Base-by-base conservation (phyloP, 345 rosid genomes). In the Raphanus sativus region DNA sequence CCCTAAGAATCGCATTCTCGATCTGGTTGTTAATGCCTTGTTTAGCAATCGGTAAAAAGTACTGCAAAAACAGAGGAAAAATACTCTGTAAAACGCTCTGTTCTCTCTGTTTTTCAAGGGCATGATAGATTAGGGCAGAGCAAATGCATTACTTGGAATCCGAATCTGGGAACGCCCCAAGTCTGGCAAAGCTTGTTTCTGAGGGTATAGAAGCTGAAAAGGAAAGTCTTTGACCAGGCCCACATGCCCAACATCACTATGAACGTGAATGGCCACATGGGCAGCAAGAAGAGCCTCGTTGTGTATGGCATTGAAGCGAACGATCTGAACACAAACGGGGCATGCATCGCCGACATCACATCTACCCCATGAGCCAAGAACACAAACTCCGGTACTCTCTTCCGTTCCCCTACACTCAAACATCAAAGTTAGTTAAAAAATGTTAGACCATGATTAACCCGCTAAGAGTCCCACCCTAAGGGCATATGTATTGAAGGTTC, bases 291-390 rank as follows among this genome's bases (percentile, higher is more conserved):
- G 1, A 86, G 38, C 77, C 77, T 77, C 1, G 77, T 67, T 2
- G 77, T 29, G 81, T 77, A 93, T 0, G 99, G 97, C 59, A 83
- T 36, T 0, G 99, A 90, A 2, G 92, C 85, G 11, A 83, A 55
- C 4, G 93, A 82, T 69, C 98, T 77, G 62, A 73, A 76, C 15
- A 88, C 86, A 65, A 91, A 93, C 0, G 96, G 97, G 3, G 77
- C 87, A 62, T 96, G 99, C 86, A 90, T 67, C 1, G 89, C 65
- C 2, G 92, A 85, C 34, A 84, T 63, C 3, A 96, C 36, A 77
- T 96, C 99, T 9, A 96, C 97, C 3, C 82, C 92, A 75, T 96
- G 99, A 1, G 97, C 99, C 48, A 96, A 83, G 89, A 96, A 96
- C 71, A 96, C 99, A 16, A 96, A 96, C 81, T 91, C 97, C 17